Evolutionary conservation across 73 alveolate species (phyloP), one percentile per base, ranked within the genome.

Genomic region (Paramecium bursaria): DNA sequence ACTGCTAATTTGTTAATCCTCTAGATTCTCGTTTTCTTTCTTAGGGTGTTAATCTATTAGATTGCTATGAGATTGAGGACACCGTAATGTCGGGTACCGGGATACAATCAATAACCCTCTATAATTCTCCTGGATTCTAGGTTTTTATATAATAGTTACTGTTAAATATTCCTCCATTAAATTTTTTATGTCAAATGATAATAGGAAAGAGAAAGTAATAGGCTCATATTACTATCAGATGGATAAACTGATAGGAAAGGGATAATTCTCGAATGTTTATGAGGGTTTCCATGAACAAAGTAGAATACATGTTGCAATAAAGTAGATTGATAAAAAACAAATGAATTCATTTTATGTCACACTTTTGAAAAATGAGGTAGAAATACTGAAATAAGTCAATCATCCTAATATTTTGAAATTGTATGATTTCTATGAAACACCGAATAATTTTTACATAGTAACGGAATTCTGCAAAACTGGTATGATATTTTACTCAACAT

Each of bases 1-100:
- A 67, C 44, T 67, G 39, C 35, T 67, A 53, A 19, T 46, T 67
- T 1, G 82, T 67, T 19, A 67, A 47, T n/a, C n/a, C n/a, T n/a
- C n/a, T n/a, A 42, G 82, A 67, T 67, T 67, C 15, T 67, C 44
- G 33, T 67, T 67, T 67, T 26, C 22, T 42, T 5, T 53, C 33
- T 67, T 67, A 14, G 44, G 82, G 82, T 2, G 82, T 67, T 2
- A 35, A 11, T 67, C 55, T 42, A 31, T 67, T 26, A n/a, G 82
- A 67, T 67, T 14, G 21, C 44, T 67, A 19, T 39, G 82, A 67
- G 60, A 67, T 42, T 14, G 82, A 67, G 7, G 82, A 67, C 25
- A 67, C 82, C 9, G 82, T 67, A 9, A 67, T 33, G 27, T 67
- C 82, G 33, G 82, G 82, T n/a, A 67, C 55, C 17, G 82, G 82